A percentile compares a stretch with the other conserved stretches of the same genome.
These are phyloP conservation scores for Kuraishia cidri DNA, from an alignment of 805 yeast species.

Conservation along the genomic window DNA sequence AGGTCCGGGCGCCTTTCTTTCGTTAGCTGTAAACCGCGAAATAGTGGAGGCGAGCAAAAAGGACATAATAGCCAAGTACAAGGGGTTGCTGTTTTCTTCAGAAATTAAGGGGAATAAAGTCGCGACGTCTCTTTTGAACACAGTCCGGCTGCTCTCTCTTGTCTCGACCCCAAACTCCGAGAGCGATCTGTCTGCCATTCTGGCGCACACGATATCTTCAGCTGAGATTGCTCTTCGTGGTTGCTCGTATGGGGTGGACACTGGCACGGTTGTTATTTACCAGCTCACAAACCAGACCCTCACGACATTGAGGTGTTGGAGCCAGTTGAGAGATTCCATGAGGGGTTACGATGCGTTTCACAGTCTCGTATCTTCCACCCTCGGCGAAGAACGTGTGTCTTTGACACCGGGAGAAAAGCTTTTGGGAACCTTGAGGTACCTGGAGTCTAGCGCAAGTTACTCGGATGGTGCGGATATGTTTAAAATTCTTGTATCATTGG, in stretches of 20 bases:
- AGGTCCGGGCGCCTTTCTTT: no score
- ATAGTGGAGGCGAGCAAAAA: no score
- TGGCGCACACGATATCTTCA: conserved; percentile 53
- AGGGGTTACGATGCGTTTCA: conserved; percentile 20
- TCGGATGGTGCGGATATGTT: conserved; percentile 32
- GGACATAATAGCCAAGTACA: conserved; percentile 1
- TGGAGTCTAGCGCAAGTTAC: background rate
- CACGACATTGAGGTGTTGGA: conserved; percentile 44
- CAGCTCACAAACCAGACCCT: conserved; percentile 57
- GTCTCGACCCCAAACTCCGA: conserved; percentile 61
- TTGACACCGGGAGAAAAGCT: conserved; percentile 3
- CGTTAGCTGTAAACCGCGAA: no score
- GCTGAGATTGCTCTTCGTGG: conserved; percentile 63
- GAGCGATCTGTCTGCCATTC: conserved; percentile 21
- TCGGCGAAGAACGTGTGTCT: background rate
- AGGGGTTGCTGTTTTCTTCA: background rate
- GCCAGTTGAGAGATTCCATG: conserved; percentile 22
- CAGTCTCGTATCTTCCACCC: no score
- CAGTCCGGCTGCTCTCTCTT: conserved; percentile 23
- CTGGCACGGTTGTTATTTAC: conserved; percentile 36
- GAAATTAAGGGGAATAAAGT: conserved; percentile 2
- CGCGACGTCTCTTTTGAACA: conserved; percentile 1
- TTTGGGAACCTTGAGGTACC: conserved; percentile 1
- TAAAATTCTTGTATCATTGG: conserved; percentile 37
- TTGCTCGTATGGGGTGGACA: conserved; percentile 15